Evolutionary conservation across 1,284 basidiomycete genomes (phyloP), one percentile per base, ranked within the genome.

Genomic region (Leccinum subspadiceum): DNA sequence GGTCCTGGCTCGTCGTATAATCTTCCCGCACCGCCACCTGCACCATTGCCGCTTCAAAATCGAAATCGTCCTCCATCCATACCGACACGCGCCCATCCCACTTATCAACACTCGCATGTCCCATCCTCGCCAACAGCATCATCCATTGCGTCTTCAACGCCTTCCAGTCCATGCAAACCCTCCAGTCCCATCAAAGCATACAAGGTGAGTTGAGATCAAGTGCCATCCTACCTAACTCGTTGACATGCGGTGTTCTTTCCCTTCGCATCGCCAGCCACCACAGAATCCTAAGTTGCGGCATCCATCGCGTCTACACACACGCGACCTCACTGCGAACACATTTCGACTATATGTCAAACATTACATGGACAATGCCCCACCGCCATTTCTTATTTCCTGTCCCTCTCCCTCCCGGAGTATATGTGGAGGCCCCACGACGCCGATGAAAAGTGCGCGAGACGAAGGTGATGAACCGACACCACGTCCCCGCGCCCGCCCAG

Each of bases 281-380:
- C 13, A 9, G n/a, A 71, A 62, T 44, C 41, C 75, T 1, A 81
- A 80, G 62, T 76, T 91, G 35, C 84, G 87, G 37, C 88, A 91
- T 70, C 90, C 89, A 1, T 84, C 85, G 1, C 79, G 84, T 35
- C 72, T 91, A 17, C 85, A 80, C 55, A 81, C 83, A 0, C 77
- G 78, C 15, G 86, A 90, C 59, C 80, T 92, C 39, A 90, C 82
- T 1, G 78, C 76, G 5, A 85, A 85, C 60, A 86, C 84, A 0
- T 90, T 92, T 70, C 80, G 86, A 10, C 81, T 89, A 48, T 90
- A 92, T 66, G 65, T 92, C 61, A 90, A 89, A 64, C 85, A 91
- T 63, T 91, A 84, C 70, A 87, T 92, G 84, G 84, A 89, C 66
- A 78, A 84, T 63, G 71, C 70, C 0, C 72, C 69, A 1, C 62